Base-by-base conservation (phyloP, 768 basidiomycete genomes). In the Grammothele lineata region DNA sequence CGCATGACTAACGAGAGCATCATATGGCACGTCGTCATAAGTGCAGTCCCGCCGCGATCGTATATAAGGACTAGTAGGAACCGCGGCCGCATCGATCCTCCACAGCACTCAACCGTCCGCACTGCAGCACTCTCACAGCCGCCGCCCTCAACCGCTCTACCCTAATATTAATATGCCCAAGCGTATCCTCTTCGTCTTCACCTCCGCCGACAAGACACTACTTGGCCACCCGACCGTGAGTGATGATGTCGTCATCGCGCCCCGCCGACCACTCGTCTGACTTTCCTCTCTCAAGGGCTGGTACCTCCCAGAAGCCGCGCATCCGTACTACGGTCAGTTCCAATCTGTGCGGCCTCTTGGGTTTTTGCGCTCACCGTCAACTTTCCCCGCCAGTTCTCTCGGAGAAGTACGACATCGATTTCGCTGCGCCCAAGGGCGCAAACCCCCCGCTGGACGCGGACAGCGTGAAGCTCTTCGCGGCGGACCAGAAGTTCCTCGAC, bases 101-200 rank as follows among this genome's bases (percentile, higher is more conserved):
- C n/a, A n/a, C n/a, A n/a, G n/a, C n/a, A n/a, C n/a, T n/a, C n/a
- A n/a, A n/a, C n/a, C n/a, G n/a, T n/a, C n/a, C n/a, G n/a, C n/a
- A n/a, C n/a, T n/a, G n/a, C n/a, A n/a, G n/a, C n/a, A n/a, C n/a
- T n/a, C n/a, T n/a, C n/a, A n/a, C n/a, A n/a, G n/a, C n/a, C n/a
- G n/a, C n/a, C n/a, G n/a, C n/a, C n/a, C n/a, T n/a, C 3, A 34
- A 3, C 33, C 4, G 18, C 33, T 34, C 17, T 5, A 17, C 14
- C 8, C 4, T 5, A 30, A 14, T 14, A 30, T 2, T 17, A 37
- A 7, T 35, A 60, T 60, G 59, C 19, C 57, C 19, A 52, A 56
- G 45, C 60, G 61, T 37, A 64, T 89, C 30, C 81, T 89, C 55
- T 84, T 91, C 63, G 80, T 91, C n/a, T 76, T 82, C 60, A 86